Base-by-base conservation (phyloP, 805 yeast genomes). In the Metschnikowia aberdeeniae region DNA sequence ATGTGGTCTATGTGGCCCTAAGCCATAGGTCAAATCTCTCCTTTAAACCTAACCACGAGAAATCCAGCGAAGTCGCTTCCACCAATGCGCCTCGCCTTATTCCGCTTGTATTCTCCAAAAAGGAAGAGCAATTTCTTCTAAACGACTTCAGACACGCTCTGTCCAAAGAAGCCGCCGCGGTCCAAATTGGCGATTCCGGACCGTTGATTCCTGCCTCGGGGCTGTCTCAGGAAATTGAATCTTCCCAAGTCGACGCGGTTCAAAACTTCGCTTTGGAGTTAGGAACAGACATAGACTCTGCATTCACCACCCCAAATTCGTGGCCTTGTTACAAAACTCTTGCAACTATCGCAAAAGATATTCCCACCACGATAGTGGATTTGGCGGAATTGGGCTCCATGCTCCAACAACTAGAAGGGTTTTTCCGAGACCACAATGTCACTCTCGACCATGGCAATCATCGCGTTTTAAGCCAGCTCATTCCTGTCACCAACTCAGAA, bases 321-420 rank as follows among this genome's bases (percentile, higher is more conserved):
- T 14, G 33, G 22, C 37, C 45, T 5, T 20, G 34, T 20, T 41
- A 27, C 42, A 43, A 41, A n/a, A 36, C 57, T 6, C 34, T 52
- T 45, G 36, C 57, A 47, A 14, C 62, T 3, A 30, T 59, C 12
- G 55, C 68, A 1, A 40, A 43, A 1, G 47, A 50, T 6, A 40
- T 63, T 8, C 68, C 70, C 7, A 30, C 43, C 0, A 26, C 36
- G 0, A 52, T 67, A 5, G 42, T 49, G 3, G 61, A 63, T 29
- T 45, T 68, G 9, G 50, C 48, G 5, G 75, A 71, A 49, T 60
- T 66, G 40, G 76, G 68, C 40, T 60, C 66, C 28, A 66, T 72
- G 73, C 36, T 72, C 39, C 58, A 56, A 4, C 77, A 72, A 38
- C 44, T 53, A 4, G 41, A 34, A 2, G 34, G 30, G 13, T 47